Conservation (phyloP, 805 yeast genomes). For the Candida nonsorbophila region DNA sequence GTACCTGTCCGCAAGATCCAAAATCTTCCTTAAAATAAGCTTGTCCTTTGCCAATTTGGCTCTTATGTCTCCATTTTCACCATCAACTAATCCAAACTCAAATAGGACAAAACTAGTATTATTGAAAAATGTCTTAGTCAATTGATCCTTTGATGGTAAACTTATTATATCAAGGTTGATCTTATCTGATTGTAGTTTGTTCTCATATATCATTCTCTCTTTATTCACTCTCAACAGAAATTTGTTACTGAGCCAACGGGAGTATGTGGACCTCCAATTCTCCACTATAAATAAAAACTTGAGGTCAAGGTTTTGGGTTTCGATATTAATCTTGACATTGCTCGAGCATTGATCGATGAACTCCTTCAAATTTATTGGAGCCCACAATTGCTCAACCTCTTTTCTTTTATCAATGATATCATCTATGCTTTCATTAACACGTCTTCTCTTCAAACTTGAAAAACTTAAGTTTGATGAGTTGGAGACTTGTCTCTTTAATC, state of each 20-base stretch:
- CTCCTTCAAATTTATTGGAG: slow-evolving; percentile 34
- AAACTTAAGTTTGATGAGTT: slow-evolving; percentile 5
- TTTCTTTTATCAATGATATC: slow-evolving; percentile 20
- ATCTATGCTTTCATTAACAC: slow-evolving; percentile 11
- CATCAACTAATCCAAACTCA: slow-evolving; percentile 44
- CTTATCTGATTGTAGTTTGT: slow-evolving; percentile 16
- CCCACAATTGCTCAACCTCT: slow-evolving; percentile 41
- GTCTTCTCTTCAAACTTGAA: slow-evolving; percentile 6
- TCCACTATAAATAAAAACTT: slow-evolving; percentile 40
- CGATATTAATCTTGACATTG: slow-evolving; percentile 18
- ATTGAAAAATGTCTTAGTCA: slow-evolving; percentile 32
- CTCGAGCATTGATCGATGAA: slow-evolving; percentile 25
- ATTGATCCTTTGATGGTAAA: slow-evolving; percentile 33
- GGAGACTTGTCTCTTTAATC: slow-evolving; percentile 13
- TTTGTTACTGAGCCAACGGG: slow-evolving; percentile 47
- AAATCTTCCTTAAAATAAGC: slow-evolving; percentile 26
- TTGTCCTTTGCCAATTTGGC: slow-evolving; percentile 35
- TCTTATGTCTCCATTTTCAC: slow-evolving; percentile 12
- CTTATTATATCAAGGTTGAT: slow-evolving; percentile 31
- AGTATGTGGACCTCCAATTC: slow-evolving; percentile 42
- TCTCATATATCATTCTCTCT: slow-evolving; percentile 20
- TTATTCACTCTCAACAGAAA: slow-evolving; percentile 30
- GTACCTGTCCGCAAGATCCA: slow-evolving; percentile 25
- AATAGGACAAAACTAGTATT: slow-evolving; percentile 41
- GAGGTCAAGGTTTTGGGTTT: slow-evolving; percentile 15